Base-by-base conservation (phyloP, 306 rosid species). In the Delonix regia region DNA sequence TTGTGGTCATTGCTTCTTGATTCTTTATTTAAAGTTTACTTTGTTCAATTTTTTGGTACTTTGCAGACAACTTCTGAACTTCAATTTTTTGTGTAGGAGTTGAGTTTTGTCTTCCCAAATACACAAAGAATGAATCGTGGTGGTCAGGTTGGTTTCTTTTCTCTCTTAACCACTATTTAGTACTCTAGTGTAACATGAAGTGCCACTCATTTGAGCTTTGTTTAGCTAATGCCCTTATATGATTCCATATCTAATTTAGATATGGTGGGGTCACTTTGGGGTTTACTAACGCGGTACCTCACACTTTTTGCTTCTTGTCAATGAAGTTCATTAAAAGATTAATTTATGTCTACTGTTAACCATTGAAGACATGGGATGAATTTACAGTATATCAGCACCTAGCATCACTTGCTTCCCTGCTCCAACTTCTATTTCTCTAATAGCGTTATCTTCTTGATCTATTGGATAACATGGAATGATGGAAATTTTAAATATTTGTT, bases 91-190 rank as follows among this genome's bases (percentile, higher is more conserved):
- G 36, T 80, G 71, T 81, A 95, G 99, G 99, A 95, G 76, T 74
- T 95, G 84, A 95, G 89, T 77, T 56, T 87, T 42, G 91, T 95
- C 72, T 91, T 95, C 77, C 99, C 99, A 6, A 95, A 95, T 87
- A 93, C 98, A 9, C 89, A 89, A 75, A 88, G 88, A 81, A 91
- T 92, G 87, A 95, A 95, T 83, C 98, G 99, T 69, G 99, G 99
- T 87, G 87, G 96, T 68, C 98, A 95, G 99, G 99, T 92, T 76
- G 52, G 91, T 85, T 41, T 39, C 47, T 64, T 60, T 80, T 39
- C 52, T 12, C 13, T 9, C 52, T 82, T 67, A 55, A 21, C 12
- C 11, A 63, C 34, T 24, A 3, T 41, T 64, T 25, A 51, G 19
- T 0, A 1, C 38, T 47, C 44, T 41, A n/a, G 2, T n/a, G 70